phyloP scores from a whole-genome alignment of 768 basidiomycete genomes.

The Tricholoma furcatifolium region DNA sequence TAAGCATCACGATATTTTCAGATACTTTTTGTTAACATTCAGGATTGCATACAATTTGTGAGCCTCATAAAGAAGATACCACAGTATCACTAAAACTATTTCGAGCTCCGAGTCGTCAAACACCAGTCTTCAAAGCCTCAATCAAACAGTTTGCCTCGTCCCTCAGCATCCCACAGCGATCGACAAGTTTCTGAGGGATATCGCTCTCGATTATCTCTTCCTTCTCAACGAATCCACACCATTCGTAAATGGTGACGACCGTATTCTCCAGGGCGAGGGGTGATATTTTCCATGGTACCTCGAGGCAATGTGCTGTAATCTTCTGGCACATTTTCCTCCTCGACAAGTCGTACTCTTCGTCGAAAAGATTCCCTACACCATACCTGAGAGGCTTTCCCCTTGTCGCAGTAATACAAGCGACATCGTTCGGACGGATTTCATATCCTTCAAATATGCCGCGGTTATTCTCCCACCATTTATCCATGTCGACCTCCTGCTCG shows the following conservation, averaged over 20 bases:
- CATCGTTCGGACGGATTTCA: slow-evolving; percentile 28
- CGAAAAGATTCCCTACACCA: slow-evolving; percentile 15
- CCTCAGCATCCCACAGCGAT: slow-evolving; percentile 15
- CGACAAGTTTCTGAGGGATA: slow-evolving; percentile 9
- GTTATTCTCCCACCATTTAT: slow-evolving; percentile 35
- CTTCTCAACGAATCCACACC: not conserved
- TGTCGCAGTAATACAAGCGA: slow-evolving; percentile 39
- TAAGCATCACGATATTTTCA: too few relatives aligned
- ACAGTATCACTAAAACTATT: too few relatives aligned
- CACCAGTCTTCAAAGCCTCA: slow-evolving; percentile 4
- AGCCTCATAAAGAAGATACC: too few relatives aligned
- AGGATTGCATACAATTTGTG: too few relatives aligned
- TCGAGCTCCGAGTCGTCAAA: not conserved
- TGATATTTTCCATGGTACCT: slow-evolving; percentile 11
- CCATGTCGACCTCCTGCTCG: slow-evolving; percentile 25
- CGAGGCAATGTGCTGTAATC: slow-evolving; percentile 13
- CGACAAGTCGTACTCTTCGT: slow-evolving; percentile 31
- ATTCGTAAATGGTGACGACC: slow-evolving; percentile 14
- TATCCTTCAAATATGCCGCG: slow-evolving; percentile 25
- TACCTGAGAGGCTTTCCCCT: slow-evolving; percentile 19
- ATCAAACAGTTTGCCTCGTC: slow-evolving; percentile 11
- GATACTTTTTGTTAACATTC: too few relatives aligned
- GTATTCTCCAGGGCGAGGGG: slow-evolving; percentile 14
- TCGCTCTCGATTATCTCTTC: slow-evolving; percentile 7
- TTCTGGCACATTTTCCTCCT: slow-evolving; percentile 20